Evolutionary conservation across 2,329 filamentous ascomycete species (phyloP), one percentile per base, ranked within the genome.

Genomic region (Aspergillus intermedius): DNA sequence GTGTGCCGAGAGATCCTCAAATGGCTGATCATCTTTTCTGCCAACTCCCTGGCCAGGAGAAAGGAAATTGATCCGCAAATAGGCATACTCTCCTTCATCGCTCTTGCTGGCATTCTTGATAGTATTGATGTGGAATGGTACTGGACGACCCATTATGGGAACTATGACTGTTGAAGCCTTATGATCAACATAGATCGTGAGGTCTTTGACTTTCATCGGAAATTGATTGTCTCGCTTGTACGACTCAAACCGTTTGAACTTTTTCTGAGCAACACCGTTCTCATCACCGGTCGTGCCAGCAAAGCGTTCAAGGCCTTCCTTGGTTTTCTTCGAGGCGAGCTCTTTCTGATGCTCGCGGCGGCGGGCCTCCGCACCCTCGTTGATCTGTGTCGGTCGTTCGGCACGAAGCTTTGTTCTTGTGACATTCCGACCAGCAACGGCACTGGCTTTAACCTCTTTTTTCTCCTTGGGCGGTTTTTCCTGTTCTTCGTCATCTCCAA

Each of bases 71-170:
- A 98, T 91, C 55, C 94, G 86, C 30, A 98, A 76, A 65, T 93
- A 97, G 0, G 90, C 87, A 72, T 89, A 96, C 54, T 95, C 91
- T 44, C 88, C 88, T 68, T 98, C 93, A 55, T 95, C 91, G 57
- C 89, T 97, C 71, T 95, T 95, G 74, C 91, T 97, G 19, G 91
- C 93, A 65, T 97, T 98, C 73, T 98, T 98, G 78, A 98, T 95
- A 2, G 94, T 97, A 68, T 84, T 86, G 61, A 98, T 97, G 69
- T 98, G 94, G 75, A 97, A 98, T 0, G 93, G 93, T 22, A 98
- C 93, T 0, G 93, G 91, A 6, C 94, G 84, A 40, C 93, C 93
- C 89, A 98, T 95, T 60, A 98, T 91, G 2, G 94, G 93, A 40
- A 98, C 80, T 46, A 98, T 86, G 49, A 98, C 82, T 0, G 91